Evolutionary conservation across 2,329 filamentous ascomycete genomes (phyloP).

Genomic region (Penicillium sp.): DNA sequence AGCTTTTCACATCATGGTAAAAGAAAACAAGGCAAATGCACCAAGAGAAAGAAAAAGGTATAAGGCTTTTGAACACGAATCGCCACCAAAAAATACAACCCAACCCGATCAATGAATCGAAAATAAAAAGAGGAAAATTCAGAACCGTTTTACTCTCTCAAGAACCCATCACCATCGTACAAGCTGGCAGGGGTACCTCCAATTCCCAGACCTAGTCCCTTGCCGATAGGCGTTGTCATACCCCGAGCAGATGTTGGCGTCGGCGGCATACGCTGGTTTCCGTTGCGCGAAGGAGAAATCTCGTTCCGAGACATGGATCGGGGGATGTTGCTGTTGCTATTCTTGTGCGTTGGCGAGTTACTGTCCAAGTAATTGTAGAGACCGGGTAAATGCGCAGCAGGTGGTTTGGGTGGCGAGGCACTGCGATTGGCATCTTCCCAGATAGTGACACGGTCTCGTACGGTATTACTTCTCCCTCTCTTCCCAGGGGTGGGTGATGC

Average conservation of each 20-base stretch:
- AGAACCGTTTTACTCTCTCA: constrained; percentile 45
- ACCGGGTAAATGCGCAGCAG: constrained; percentile 12
- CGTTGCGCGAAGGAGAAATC: constrained; percentile 21
- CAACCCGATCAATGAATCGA: constrained; percentile 7
- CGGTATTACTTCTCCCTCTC: constrained; percentile 20
- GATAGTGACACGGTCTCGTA: constrained; percentile 38
- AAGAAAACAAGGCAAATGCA: constrained; percentile 8
- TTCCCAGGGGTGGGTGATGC: constrained; percentile 13
- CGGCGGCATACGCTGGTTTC: constrained; percentile 15
- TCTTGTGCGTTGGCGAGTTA: constrained; percentile 19
- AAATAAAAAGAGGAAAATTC: constrained; percentile 7
- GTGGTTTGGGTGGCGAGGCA: constrained; percentile 16
- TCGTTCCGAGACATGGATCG: constrained; percentile 18
- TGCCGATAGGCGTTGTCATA: constrained; percentile 33
- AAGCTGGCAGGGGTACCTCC: constrained; percentile 49
- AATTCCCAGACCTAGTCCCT: constrained; percentile 34
- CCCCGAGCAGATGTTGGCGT: constrained; percentile 24
- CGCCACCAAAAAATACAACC: constrained; percentile 5
- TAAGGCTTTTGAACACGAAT: constrained; percentile 20
- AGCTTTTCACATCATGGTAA: constrained; percentile 7
- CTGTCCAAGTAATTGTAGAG: constrained; percentile 18
- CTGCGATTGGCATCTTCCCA: constrained; percentile 42
- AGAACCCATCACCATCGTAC: constrained; percentile 49
- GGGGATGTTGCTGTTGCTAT: constrained; percentile 14
- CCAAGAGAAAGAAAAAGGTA: constrained; percentile 18